Evolutionary conservation across 495 filamentous ascomycete species (phyloP), one percentile per base, ranked within the genome.

Genomic region (Pseudoneurospora amorphoporcata): DNA sequence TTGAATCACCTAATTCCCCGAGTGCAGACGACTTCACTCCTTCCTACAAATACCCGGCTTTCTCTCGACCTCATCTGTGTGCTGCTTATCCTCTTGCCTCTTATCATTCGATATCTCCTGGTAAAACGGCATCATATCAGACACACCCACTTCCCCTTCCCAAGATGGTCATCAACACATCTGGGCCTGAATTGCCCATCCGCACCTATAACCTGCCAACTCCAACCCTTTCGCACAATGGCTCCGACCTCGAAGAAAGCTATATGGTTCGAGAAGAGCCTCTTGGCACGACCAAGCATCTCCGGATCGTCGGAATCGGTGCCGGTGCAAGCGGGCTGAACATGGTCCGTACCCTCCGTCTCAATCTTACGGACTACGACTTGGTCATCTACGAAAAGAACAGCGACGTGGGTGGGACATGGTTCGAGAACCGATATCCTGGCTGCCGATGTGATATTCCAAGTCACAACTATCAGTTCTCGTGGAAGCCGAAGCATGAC

Each of bases 331-430:
- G 82, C 73, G 83, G 84, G 29, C 77, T 87, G 71, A 83, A 86
- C 72, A 75, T 86, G 77, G 77, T 85, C 71, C 81, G 81, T 43
- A 83, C 83, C 17, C 77, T 86, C 32, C 79, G 80, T 38, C 77
- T 79, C 61, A 82, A 82, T 73, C 73, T 86, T 45, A 78, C 71
- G 71, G 79, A 84, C 76, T 85, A 82, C 68, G 87, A 91, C 16
- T 81, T 90, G 37, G 84, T 86, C 40, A 85, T 93, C 47, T 95
- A 93, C 79, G 92, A 95, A 78, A 94, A 94, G 85, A 94, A 94
- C 74, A 77, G 79, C 1, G 91, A 91, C 68, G 83, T 88, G 69
- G 87, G 86, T 29, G 88, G 88, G 9, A 88, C 88, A 1, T 89
- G 88, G 88, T 82, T 85, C 68, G 87, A 89, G 77, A 89, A 89